A percentile compares a stretch with the other conserved stretches of the same genome.
Conservation (phyloP, 2,329 filamentous ascomycete genomes). For the Claviceps citrina region DNA sequence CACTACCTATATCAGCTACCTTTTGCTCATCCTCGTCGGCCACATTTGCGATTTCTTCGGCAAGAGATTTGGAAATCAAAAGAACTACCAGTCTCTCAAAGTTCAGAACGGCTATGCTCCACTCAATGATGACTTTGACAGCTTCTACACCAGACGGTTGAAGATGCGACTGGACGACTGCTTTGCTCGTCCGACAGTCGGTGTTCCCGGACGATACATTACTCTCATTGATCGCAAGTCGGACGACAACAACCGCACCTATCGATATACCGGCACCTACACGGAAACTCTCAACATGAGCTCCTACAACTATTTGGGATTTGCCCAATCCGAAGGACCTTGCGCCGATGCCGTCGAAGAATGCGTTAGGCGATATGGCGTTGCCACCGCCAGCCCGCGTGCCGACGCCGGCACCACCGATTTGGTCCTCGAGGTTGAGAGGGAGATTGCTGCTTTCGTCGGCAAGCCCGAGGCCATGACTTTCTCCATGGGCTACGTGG, state of each 20-base stretch:
- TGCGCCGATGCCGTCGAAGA: slow-evolving; percentile 90
- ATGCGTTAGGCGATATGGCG: slow-evolving; percentile 67
- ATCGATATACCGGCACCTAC: slow-evolving; percentile 73
- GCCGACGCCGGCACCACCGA: slow-evolving; percentile 77
- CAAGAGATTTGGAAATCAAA: slow-evolving; percentile 78
- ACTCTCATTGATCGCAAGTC: slow-evolving; percentile 84
- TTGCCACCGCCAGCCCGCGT: slow-evolving; percentile 68
- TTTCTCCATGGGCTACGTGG: slow-evolving; percentile 98
- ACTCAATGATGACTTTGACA: slow-evolving; percentile 95
- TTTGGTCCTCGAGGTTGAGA: slow-evolving; percentile 76
- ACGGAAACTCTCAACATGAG: slow-evolving; percentile 97
- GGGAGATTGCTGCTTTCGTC: slow-evolving; percentile 76
- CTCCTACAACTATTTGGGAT: slow-evolving; percentile 98
- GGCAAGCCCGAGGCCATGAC: slow-evolving; percentile 92
- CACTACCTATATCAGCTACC: slow-evolving; percentile 96
- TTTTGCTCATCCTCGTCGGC: slow-evolving; percentile 87
- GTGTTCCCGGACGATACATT: slow-evolving; percentile 86
- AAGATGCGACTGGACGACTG: slow-evolving; percentile 95
- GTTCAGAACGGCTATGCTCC: slow-evolving; percentile 81
- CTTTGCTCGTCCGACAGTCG: slow-evolving; percentile 82
- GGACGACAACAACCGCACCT: slow-evolving; percentile 80
- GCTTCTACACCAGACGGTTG: slow-evolving; percentile 85
- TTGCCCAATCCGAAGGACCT: slow-evolving; percentile 91
- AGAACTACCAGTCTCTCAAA: slow-evolving; percentile 67
- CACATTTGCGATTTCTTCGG: slow-evolving; percentile 96